phyloP scores from a whole-genome alignment of 768 basidiomycete species.

The Podaxis rugospora region DNA sequence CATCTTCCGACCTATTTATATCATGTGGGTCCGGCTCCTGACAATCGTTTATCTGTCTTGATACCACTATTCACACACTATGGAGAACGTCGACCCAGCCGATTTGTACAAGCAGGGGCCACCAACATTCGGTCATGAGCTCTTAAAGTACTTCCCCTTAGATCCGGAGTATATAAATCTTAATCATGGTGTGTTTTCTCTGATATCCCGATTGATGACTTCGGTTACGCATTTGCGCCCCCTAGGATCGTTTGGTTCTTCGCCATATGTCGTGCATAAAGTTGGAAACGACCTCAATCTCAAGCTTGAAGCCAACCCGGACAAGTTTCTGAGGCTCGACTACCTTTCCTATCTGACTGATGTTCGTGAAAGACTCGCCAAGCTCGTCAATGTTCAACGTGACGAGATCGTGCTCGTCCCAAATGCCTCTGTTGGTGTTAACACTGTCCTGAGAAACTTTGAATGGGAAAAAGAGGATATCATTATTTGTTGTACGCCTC shows the following conservation, averaged over 20 bases:
- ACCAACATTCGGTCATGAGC: constrained; percentile 49
- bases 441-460: constrained; percentile 64
- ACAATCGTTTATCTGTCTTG: neutral
- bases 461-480: constrained; percentile 65
- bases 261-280: constrained; percentile 47
- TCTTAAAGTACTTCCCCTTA: constrained; percentile 51
- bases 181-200: constrained; percentile 48
- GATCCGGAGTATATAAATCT: constrained; percentile 59
- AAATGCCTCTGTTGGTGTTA: constrained; percentile 63
- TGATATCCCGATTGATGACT: neutral
- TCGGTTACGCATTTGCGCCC: neutral
- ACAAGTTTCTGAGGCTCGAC: constrained; percentile 44
- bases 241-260: constrained; percentile 56
- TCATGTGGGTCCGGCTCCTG: neutral
- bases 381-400: constrained; percentile 42
- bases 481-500: constrained; percentile 52
- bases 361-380: constrained; percentile 42
- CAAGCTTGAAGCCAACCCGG: constrained; percentile 49
- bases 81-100: neutral
- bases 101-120: constrained; percentile 14
- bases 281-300: constrained; percentile 37
- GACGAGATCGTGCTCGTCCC: constrained; percentile 59
- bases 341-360: constrained; percentile 29
- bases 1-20: neutral
- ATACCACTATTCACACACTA: neutral